Evolutionary conservation across 352 stramenopile genomes (phyloP), one percentile per base, ranked within the genome.

Genomic region (Pythium folliculosum): DNA sequence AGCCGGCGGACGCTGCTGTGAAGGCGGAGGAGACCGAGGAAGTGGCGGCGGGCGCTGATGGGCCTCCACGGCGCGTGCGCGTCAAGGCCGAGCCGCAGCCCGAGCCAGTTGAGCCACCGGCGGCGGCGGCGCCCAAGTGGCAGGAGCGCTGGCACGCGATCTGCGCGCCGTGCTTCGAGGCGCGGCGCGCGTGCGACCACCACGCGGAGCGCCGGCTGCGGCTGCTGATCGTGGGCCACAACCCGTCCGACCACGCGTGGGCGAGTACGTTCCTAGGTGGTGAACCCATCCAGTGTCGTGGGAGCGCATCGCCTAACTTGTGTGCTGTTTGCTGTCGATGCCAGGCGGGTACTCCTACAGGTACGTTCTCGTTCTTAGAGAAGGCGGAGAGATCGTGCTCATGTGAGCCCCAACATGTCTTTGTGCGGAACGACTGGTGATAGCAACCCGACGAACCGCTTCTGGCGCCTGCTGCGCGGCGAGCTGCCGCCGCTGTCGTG

Each of bases 201-300:
- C 77, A 78, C 55, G 62, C 50, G 7, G 90, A 96, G 56, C 65
- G 60, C 6, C 79, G 83, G 22, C 75, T 97, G 38, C 80, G 84
- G 9, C 67, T 97, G 38, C 75, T 97, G 44, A 85, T 97, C 61
- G 83, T 96, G 1, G 90, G 90, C 0, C 89, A 96, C 74, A 97
- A 97, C 56, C 90, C 90, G 10, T 96, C 88, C 0, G 86, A 96
- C 38, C 87, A 96, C 78, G 90, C 90, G n/a, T 97, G 90, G 56
- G 66, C 63, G 66, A 67, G 38, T 52, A 12, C 5, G n/a, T n/a
- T n/a, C n/a, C n/a, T n/a, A n/a, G n/a, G 57, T 48, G 30, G n/a
- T 48, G 23, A 27, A 49, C 12, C 17, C 22, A 60, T 62, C 5
- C n/a, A n/a, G n/a, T n/a, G n/a, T n/a, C n/a, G n/a, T n/a, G n/a